Percentiles rank a stretch among this genome's conserved stretches.
Conservation (phyloP, 176 grass and related monocot species). For the Ananas comosus region DNA sequence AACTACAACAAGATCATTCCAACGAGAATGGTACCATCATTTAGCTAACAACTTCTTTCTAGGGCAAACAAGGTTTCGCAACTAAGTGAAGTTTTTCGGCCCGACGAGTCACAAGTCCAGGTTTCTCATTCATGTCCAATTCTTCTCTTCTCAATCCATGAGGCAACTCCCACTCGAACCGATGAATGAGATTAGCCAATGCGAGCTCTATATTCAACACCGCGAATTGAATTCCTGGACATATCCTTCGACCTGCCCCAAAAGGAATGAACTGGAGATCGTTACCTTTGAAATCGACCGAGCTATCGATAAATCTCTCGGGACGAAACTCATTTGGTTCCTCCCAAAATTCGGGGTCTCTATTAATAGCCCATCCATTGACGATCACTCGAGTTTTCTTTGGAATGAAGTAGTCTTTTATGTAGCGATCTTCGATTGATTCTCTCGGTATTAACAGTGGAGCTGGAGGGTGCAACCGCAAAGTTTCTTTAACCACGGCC, state of each 20-base stretch:
- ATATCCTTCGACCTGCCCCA: conserved; percentile 19
- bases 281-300: conserved; percentile 18
- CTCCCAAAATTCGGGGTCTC: background rate
- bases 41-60: too few species aligned
- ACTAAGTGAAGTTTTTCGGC: too few species aligned
- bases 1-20: too few species aligned
- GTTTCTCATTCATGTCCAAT: background rate
- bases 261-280: conserved; percentile 25
- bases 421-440: conserved; percentile 1
- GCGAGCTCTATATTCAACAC: background rate
- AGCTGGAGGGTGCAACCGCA: conserved; percentile 28
- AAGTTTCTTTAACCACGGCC: conserved; percentile 25
- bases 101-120: too few species aligned
- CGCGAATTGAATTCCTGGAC: conserved; percentile 21
- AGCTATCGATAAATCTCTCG: conserved; percentile 20
- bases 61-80: too few species aligned
- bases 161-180: conserved; percentile 13
- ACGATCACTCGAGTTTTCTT: conserved; percentile 22
- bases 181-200: background rate
- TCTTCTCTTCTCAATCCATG: background rate
- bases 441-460: conserved; percentile 23
- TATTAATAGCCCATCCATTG: conserved; percentile 25
- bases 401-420: conserved; percentile 29
- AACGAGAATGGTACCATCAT: too few species aligned
- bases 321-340: conserved; percentile 11